Base-by-base conservation (phyloP, 148 eudicot species). In the Nyssa sinensis region DNA sequence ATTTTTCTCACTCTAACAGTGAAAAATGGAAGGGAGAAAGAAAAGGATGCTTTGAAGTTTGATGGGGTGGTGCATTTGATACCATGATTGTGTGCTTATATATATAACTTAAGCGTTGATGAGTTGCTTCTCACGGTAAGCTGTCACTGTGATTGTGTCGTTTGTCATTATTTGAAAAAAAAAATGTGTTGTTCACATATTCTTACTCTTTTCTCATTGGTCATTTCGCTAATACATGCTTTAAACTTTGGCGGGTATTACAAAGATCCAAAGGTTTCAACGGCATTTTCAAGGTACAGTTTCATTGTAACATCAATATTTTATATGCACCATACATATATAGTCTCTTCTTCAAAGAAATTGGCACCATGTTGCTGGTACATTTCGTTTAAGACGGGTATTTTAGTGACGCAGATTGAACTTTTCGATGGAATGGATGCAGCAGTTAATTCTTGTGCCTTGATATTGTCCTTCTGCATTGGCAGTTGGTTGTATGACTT, bases 81-180 rank as follows among this genome's bases (percentile, higher is more conserved):
- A 81, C 83, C 85, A 82, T 81, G 82, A 3, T 27, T 14, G 25
- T 37, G 3, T 1, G 49, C 9, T 25, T 31, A 28, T 69, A 28
- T n/a, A n/a, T n/a, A n/a, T 28, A 69, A 29, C 51, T 37, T 1
- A 25, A 47, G 24, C 25, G 27, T 2, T 14, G 35, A 27, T 27
- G 30, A 17, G 70, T 39, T 69, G 58, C 27, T 68, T 68, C 33
- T 28, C 1, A 68, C 32, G 58, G 47, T 27, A 30, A 68, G 55
- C 55, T 68, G 72, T 69, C 62, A 49, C 72, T 14, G 23, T 53
- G 62, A 30, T 2, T 3, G 62, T 8, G 51, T 69, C 62, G 16
- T 29, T 69, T 69, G 62, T 69, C 62, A 34, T 53, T 53, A 7
- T 3, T 0, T 53, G 35, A 47, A 0, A 11, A 28, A 28, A 49